These are phyloP conservation scores for Solanum clarkiae DNA, from an alignment of 257 asterid genomes.

Conservation along the genomic window DNA sequence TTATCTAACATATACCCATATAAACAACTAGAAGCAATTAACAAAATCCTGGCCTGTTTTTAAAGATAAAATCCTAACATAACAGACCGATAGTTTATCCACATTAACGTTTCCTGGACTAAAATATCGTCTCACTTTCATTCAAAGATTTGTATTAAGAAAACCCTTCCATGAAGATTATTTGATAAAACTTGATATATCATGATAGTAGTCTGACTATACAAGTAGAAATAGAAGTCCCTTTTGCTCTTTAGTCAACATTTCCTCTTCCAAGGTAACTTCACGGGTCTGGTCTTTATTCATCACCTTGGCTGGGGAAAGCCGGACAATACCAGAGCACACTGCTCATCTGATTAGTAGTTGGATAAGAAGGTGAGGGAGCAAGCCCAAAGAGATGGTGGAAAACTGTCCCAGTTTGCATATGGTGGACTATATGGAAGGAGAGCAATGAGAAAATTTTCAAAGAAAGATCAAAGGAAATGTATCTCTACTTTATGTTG, in stretches of 20 bases:
- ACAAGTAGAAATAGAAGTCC: not conserved
- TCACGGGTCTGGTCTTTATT: too few species aligned
- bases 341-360: too few species aligned
- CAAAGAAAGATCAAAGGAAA: too few species aligned
- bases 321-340: too few species aligned
- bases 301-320: too few species aligned
- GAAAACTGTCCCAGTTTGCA: too few species aligned
- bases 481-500: too few species aligned
- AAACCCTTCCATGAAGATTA: not conserved
- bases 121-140: not conserved
- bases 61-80: not conserved
- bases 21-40: not conserved
- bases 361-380: too few species aligned
- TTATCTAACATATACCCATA: not conserved
- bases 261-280: not conserved
- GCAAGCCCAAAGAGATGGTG: too few species aligned
- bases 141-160: not conserved
- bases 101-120: not conserved
- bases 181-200: not conserved
- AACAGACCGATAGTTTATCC: not conserved
- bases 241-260: not conserved
- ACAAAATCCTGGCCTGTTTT: not conserved
- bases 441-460: too few species aligned
- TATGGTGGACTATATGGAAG: too few species aligned
- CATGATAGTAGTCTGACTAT: not conserved